A percentile compares a stretch with the other conserved stretches of the same genome.
Conservation (phyloP, 306 rosid species). For the Pterocarpus santalinus region DNA sequence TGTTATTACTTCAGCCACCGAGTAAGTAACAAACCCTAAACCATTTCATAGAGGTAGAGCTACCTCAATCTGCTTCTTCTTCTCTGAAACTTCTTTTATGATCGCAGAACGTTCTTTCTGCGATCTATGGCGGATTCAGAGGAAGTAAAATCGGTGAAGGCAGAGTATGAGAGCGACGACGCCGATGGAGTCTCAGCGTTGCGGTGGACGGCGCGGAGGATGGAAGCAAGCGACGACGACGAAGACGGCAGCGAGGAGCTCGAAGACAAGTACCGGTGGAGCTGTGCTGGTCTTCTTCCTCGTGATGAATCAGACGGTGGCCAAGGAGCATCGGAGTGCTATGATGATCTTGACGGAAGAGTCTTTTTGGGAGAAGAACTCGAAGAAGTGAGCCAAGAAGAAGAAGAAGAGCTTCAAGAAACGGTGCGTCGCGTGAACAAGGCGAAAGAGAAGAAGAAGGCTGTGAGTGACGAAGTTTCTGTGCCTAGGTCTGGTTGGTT, state of each 20-base stretch:
- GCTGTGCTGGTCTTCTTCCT: neutral
- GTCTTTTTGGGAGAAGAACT: neutral
- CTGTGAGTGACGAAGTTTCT: neutral
- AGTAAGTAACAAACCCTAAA: neutral
- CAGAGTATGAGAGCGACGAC: conserved; percentile 31
- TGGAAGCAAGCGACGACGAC: conserved; percentile 40
- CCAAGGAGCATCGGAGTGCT: neutral
- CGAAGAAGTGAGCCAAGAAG: conserved; percentile 21
- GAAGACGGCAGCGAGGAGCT: neutral
- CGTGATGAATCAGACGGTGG: neutral
- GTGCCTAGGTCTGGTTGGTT: conserved; percentile 33
- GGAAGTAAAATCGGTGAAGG: neutral
- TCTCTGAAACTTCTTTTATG: neutral
- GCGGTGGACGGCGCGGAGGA: conserved; percentile 36
- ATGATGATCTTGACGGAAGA: neutral
- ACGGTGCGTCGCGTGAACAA: neutral
- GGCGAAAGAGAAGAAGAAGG: neutral
- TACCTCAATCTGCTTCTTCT: neutral
- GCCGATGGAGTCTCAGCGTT: conserved; percentile 4
- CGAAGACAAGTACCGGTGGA: neutral
- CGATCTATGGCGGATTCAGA: conserved; percentile 20
- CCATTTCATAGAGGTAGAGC: neutral
- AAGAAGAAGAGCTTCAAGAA: conserved; percentile 29
- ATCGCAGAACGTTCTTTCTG: neutral
- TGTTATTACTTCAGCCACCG: neutral